Base-by-base conservation (phyloP, 2,329 filamentous ascomycete genomes). In the Calonectria pseudoreteaudii region DNA sequence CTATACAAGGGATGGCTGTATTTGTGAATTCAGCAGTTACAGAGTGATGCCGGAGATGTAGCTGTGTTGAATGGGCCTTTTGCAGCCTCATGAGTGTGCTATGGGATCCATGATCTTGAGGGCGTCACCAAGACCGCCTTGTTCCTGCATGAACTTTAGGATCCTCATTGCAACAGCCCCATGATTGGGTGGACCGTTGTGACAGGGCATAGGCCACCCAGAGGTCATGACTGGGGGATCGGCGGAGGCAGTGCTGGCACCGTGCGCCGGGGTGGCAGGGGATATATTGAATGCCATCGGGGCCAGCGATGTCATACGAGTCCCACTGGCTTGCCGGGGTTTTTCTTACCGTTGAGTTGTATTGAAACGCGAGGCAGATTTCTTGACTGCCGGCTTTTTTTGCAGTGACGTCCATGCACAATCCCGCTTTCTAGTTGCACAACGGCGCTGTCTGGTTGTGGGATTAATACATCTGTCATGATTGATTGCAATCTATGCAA, bases 321-420 rank as follows among this genome's bases (percentile, higher is more conserved):
- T 62, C 56, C 56, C 56, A 28, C 56, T 20, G 8, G 3, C 8
- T 20, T 28, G 36, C 56, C 56, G 30, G 38, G 56, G 56, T 41
- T 62, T 41, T 41, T 41, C 31, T 36, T 26, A 36, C 34, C 20
- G 26, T 38, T 28, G 34, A 34, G 36, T 41, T 47, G 44, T n/a
- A n/a, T 41, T 62, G 36, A 62, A 62, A 62, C 36, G 26, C 36
- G 14, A 62, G 56, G 56, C 56, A 62, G 56, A 62, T 62, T 62
- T 23, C 20, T 9, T 38, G 14, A 8, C 20, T 34, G 3, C 20
- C 11, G n/a, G 28, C 30, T 13, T n/a, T 41, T 41, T 23, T 41
- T 41, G 31, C 23, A 62, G 56, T n/a, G 34, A 14, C 7, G 30
- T 62, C 36, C 34, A 11, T 62, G 34, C 31, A 26, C 7, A 36